Percentiles rank a stretch among this genome's conserved stretches.
These are phyloP conservation scores for Monosporozyma unispora DNA, from an alignment of 805 yeast genomes.

Conservation along the genomic window DNA sequence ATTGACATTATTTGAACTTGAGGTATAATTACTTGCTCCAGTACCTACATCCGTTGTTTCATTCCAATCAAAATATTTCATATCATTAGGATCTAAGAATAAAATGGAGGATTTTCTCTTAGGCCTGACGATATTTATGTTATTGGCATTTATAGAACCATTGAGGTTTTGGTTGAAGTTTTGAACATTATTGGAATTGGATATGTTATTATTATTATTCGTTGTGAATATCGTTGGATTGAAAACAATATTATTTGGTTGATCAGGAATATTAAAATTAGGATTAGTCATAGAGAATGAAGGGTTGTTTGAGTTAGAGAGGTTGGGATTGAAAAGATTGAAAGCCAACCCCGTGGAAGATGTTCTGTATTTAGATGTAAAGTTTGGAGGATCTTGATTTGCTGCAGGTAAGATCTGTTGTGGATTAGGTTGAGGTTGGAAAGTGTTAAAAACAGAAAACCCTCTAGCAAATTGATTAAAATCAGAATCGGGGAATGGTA, in stretches of 20 bases:
- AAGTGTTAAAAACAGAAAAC: slow-evolving; percentile 25
- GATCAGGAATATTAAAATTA: neutral
- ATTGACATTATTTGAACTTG: neutral
- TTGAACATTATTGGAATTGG: slow-evolving; percentile 1
- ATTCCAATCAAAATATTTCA: neutral
- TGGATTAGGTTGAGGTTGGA: neutral
- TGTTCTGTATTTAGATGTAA: slow-evolving; percentile 2
- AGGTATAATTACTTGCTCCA: neutral
- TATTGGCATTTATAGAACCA: neutral
- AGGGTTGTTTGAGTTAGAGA: neutral
- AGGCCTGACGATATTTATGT: neutral
- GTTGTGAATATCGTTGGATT: neutral
- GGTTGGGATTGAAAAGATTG: neutral
- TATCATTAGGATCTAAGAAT: neutral
- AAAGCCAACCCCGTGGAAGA: slow-evolving; percentile 1
- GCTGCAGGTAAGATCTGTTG: neutral
- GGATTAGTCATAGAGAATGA: neutral
- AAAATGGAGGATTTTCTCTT: neutral
- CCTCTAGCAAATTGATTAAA: slow-evolving; percentile 23
- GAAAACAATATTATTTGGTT: neutral
- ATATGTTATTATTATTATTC: neutral
- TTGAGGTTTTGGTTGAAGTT: neutral
- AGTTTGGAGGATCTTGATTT: slow-evolving; percentile 2
- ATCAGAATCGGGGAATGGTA: slow-evolving; percentile 2
- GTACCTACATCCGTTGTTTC: neutral